Evolutionary conservation across 371 early-diverging fungal species (phyloP).

Genomic region (Parasitella parasitica): DNA sequence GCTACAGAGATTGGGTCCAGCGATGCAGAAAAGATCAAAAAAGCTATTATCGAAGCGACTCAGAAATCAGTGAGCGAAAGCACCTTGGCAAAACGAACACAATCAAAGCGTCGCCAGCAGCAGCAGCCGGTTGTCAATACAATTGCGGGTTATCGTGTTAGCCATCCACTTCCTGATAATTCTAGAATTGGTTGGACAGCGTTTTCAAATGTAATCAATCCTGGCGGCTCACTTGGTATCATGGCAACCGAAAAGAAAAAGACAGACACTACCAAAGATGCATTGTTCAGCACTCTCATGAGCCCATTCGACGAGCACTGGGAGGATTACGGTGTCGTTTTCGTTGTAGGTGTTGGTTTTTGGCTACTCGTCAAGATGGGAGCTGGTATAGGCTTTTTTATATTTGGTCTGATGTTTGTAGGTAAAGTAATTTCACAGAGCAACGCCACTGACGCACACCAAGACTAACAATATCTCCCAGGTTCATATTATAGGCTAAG

Average conservation of each 20-base stretch:
- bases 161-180: conserved; percentile 22
- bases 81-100: neutral
- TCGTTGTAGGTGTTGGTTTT: conserved; percentile 33
- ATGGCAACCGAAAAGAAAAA: conserved; percentile 16
- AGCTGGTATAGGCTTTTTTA: conserved; percentile 43
- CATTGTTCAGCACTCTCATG: neutral
- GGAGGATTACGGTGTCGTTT: conserved; percentile 37
- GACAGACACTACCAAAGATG: neutral
- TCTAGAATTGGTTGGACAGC: conserved; percentile 38
- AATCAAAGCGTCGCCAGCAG: neutral
- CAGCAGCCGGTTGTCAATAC: conserved; percentile 16
- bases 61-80: conserved; percentile 14
- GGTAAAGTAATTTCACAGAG: conserved; percentile 38
- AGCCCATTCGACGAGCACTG: conserved; percentile 27
- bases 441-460: too few relatives aligned
- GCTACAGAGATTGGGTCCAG: conserved; percentile 29
- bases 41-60: conserved; percentile 21
- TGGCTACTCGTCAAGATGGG: conserved; percentile 37
- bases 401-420: conserved; percentile 42
- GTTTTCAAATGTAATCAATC: conserved; percentile 25
- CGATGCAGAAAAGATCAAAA: conserved; percentile 26
- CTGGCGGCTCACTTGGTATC: conserved; percentile 22
- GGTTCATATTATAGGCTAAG: conserved; percentile 71
- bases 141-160: conserved; percentile 26
- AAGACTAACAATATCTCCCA: conserved; percentile 2